Evolutionary conservation across 768 basidiomycete genomes (phyloP).

Genomic region (Lanmaoa rubissima): DNA sequence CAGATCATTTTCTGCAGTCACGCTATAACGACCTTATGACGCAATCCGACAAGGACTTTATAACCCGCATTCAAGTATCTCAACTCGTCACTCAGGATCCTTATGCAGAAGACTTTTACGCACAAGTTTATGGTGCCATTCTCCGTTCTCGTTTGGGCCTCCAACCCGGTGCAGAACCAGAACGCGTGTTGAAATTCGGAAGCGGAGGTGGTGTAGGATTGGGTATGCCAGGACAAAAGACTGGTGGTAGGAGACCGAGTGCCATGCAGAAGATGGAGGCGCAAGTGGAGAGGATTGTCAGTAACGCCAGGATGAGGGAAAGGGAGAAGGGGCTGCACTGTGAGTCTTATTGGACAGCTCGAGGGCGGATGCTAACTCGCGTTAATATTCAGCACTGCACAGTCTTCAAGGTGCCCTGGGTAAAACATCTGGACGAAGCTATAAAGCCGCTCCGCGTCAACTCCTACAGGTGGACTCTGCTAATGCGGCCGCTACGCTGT

Average conservation of each 20-base stretch:
- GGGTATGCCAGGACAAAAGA: constrained; percentile 44
- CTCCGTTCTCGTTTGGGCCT: constrained; percentile 76
- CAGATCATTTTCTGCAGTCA: constrained; percentile 45
- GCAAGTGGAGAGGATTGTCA: constrained; percentile 96
- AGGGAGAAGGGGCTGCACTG: constrained; percentile 75
- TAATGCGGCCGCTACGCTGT: constrained; percentile 35
- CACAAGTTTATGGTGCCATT: constrained; percentile 90
- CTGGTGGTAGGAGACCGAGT: constrained; percentile 67
- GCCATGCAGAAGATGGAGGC: constrained; percentile 93
- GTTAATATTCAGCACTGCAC: constrained; percentile 50
- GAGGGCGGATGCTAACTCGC: neutral
- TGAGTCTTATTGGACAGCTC: constrained; percentile 28
- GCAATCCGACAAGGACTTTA: constrained; percentile 98
- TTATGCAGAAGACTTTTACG: constrained; percentile 97
- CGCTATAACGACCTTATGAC: constrained; percentile 96
- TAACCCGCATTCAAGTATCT: constrained; percentile 97
- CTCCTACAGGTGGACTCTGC: constrained; percentile 82
- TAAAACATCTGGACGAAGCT: constrained; percentile 89
- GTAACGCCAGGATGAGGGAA: constrained; percentile 81
- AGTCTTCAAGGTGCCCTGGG: constrained; percentile 92
- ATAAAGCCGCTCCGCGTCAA: constrained; percentile 95
- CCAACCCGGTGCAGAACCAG: constrained; percentile 54
- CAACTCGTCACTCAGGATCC: constrained; percentile 97
- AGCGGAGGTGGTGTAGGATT: constrained; percentile 86
- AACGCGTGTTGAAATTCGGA: constrained; percentile 83